These are phyloP conservation scores for Lodderomyces orthopsilosis DNA, from an alignment of 1,139 yeast genomes.

Conservation along the genomic window DNA sequence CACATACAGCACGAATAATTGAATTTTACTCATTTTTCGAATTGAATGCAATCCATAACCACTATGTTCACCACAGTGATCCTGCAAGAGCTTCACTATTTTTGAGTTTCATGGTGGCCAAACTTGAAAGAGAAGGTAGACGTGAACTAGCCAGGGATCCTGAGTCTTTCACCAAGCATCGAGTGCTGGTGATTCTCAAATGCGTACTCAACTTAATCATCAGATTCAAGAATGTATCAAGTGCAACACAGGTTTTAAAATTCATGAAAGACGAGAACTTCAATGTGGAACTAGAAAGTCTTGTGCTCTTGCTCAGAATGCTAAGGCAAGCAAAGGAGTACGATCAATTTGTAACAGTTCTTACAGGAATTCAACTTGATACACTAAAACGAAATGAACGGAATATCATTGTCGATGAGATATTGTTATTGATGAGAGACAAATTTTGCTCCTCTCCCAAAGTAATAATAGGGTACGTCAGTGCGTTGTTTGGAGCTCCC, in stretches of 20 bases:
- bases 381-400: slow-evolving; percentile 13
- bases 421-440: slow-evolving; percentile 29
- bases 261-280: slow-evolving; percentile 33
- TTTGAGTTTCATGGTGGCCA: slow-evolving; percentile 34
- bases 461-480: slow-evolving; percentile 37
- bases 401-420: slow-evolving; percentile 25
- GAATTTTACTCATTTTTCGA: slow-evolving; percentile 30
- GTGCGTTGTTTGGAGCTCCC: slow-evolving; percentile 23
- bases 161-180: slow-evolving; percentile 9
- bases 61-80: slow-evolving; percentile 27
- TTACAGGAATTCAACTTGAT: slow-evolving; percentile 31
- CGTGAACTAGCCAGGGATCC: not conserved
- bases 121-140: slow-evolving; percentile 27
- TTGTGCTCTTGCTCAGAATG: slow-evolving; percentile 26
- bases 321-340: slow-evolving; percentile 28
- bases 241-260: slow-evolving; percentile 31
- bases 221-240: slow-evolving; percentile 36
- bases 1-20: slow-evolving; percentile 28
- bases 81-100: slow-evolving; percentile 34
- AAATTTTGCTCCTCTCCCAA: slow-evolving; percentile 35
- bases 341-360: slow-evolving; percentile 36
- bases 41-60: slow-evolving; percentile 22
- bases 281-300: slow-evolving; percentile 23
- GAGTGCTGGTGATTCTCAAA: slow-evolving; percentile 26
- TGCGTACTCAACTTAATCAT: slow-evolving; percentile 33